These are phyloP conservation scores for Penicillium cosmopolitanum DNA, from an alignment of 495 filamentous ascomycete genomes.

Conservation along the genomic window DNA sequence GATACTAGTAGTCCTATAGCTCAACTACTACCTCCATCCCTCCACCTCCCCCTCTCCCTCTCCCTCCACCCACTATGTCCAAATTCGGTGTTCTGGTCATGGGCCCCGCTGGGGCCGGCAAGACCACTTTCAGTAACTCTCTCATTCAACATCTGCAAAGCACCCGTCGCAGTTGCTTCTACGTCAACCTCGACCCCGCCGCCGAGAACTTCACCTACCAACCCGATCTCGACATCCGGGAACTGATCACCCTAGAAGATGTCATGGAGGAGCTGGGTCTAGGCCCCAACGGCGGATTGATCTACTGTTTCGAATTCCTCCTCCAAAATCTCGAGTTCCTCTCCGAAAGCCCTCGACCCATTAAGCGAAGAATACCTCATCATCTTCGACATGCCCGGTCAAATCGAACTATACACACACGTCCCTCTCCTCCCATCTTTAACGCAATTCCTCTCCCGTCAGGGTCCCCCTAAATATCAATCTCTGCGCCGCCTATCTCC, in stretches of 20 bases:
- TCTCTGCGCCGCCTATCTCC: conserved; percentile 92
- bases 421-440: conserved; percentile 90
- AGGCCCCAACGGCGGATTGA: conserved; percentile 92
- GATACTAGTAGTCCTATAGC: neutral
- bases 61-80: conserved; percentile 56
- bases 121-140: conserved; percentile 93
- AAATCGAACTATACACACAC: conserved; percentile 98
- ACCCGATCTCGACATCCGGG: conserved; percentile 95
- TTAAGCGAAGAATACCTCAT: conserved; percentile 94
- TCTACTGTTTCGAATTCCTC: conserved; percentile 95
- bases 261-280: conserved; percentile 97
- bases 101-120: conserved; percentile 88
- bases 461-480: conserved; percentile 84
- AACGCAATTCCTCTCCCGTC: conserved; percentile 75
- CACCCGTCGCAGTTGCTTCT: conserved; percentile 88
- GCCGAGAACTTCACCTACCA: conserved; percentile 90
- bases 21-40: conserved; percentile 33
- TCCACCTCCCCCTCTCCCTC: neutral
- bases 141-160: conserved; percentile 89
- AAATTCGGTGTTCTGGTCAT: conserved; percentile 94
- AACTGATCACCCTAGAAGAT: conserved; percentile 93
- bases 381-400: conserved; percentile 97
- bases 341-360: conserved; percentile 82
- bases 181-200: conserved; percentile 97
- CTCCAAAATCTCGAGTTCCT: conserved; percentile 97